These are phyloP conservation scores for Helminthosporium solani DNA, from an alignment of 2,329 filamentous ascomycete genomes.

Conservation along the genomic window DNA sequence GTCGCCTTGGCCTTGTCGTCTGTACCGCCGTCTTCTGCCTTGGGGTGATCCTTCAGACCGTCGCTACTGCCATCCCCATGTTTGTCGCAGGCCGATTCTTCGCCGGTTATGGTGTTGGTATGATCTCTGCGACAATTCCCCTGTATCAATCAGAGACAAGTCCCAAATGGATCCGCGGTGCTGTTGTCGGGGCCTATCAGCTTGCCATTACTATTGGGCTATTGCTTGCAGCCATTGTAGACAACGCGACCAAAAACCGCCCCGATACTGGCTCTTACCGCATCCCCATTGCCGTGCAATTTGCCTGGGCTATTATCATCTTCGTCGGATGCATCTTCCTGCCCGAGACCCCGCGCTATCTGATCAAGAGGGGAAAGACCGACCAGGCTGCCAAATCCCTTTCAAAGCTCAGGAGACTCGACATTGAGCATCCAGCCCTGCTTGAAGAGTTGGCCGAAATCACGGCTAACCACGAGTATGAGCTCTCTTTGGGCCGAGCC, in stretches of 20 bases:
- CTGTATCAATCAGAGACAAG: constrained; percentile 73
- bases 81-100: constrained; percentile 47
- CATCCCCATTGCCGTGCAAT: constrained; percentile 73
- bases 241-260: constrained; percentile 62
- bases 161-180: constrained; percentile 72
- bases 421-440: constrained; percentile 59
- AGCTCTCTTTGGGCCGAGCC: constrained; percentile 59
- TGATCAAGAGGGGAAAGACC: constrained; percentile 63
- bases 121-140: constrained; percentile 52
- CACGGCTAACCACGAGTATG: constrained; percentile 72
- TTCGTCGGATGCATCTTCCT: constrained; percentile 61
- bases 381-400: constrained; percentile 66
- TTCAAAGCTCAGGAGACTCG: constrained; percentile 61
- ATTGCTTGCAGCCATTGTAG: constrained; percentile 65
- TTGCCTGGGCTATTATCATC: constrained; percentile 71
- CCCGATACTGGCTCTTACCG: constrained; percentile 66
- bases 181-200: constrained; percentile 69
- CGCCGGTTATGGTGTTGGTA: constrained; percentile 44
- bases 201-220: constrained; percentile 71
- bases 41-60: constrained; percentile 44
- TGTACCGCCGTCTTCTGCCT: constrained; percentile 40
- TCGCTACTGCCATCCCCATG: constrained; percentile 36
- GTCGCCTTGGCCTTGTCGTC: constrained; percentile 60
- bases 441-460: constrained; percentile 63
- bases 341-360: constrained; percentile 74